These are phyloP conservation scores for Quercus dentata DNA, from an alignment of 306 rosid genomes.

Conservation along the genomic window DNA sequence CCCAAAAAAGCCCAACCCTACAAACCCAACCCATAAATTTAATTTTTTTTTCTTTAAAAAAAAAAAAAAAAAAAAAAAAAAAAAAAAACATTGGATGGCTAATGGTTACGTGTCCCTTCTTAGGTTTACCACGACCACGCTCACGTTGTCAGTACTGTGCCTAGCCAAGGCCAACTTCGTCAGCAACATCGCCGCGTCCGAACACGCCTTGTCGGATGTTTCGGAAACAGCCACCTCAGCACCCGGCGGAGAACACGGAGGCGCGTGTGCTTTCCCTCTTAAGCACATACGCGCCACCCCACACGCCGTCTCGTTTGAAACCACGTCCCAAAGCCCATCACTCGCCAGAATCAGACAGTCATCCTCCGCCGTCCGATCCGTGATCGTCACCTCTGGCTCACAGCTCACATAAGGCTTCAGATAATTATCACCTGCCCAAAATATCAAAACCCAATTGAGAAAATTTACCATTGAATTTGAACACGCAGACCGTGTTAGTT, in stretches of 20 bases:
- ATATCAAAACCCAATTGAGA: too few species aligned
- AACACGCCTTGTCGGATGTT: slow-evolving; percentile 38
- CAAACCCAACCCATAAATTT: too few species aligned
- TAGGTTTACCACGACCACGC: slow-evolving; percentile 57
- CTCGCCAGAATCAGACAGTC: slow-evolving; percentile 55
- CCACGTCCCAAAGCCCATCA: slow-evolving; percentile 72
- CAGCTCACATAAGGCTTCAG: slow-evolving; percentile 62
- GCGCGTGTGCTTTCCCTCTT: slow-evolving; percentile 21
- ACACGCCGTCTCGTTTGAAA: slow-evolving; percentile 56
- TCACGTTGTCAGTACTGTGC: slow-evolving; percentile 58
- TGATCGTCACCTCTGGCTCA: slow-evolving; percentile 60
- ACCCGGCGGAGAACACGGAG: not conserved
- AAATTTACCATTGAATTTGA: too few species aligned
- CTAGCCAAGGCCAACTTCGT: slow-evolving; percentile 68
- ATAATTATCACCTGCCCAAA: slow-evolving; percentile 50
- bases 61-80: too few species aligned
- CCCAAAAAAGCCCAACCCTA: too few species aligned
- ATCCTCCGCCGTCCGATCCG: slow-evolving; percentile 55
- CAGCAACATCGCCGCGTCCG: slow-evolving; percentile 50
- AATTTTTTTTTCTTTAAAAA: too few species aligned
- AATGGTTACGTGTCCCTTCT: slow-evolving; percentile 26
- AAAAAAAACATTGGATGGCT: not conserved
- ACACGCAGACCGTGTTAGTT: too few species aligned
- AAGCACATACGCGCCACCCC: slow-evolving; percentile 61
- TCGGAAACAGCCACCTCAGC: not conserved